Conservation (phyloP, 1,139 yeast genomes). For the Lodderomyces margitis region DNA sequence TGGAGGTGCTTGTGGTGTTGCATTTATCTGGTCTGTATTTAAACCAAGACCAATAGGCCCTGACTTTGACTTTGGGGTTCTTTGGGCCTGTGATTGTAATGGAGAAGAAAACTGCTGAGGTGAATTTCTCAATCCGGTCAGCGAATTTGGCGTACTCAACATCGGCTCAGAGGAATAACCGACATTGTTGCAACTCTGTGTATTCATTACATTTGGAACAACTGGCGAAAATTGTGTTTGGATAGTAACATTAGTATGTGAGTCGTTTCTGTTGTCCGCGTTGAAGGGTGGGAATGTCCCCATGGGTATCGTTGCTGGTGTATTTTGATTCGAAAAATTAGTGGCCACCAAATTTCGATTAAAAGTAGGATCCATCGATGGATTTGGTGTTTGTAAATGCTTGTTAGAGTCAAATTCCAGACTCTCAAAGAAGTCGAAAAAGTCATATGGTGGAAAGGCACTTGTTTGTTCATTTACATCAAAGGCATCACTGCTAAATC, state of each 20-base stretch:
- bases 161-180: constrained; percentile 1
- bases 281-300: constrained; percentile 6
- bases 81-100: neutral
- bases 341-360: constrained; percentile 7
- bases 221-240: constrained; percentile 12
- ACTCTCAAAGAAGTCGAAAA: constrained; percentile 9
- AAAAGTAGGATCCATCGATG: constrained; percentile 11
- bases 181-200: neutral
- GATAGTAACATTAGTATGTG: neutral
- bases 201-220: constrained; percentile 9
- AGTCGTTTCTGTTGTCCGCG: neutral
- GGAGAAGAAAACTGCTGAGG: constrained; percentile 12
- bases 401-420: neutral
- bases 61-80: constrained; percentile 3
- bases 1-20: neutral
- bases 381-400: constrained; percentile 11
- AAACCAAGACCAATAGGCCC: constrained; percentile 14
- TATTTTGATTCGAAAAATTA: constrained; percentile 9
- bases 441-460: constrained; percentile 9
- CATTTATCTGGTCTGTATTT: constrained; percentile 1
- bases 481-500: neutral
- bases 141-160: constrained; percentile 9
- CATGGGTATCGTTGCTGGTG: constrained; percentile 10
- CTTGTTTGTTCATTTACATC: neutral
- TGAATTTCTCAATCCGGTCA: constrained; percentile 7